Percentiles rank a stretch among this genome's conserved stretches.
These are phyloP conservation scores for Litchi chinensis DNA, from an alignment of 345 rosid genomes.

Conservation along the genomic window DNA sequence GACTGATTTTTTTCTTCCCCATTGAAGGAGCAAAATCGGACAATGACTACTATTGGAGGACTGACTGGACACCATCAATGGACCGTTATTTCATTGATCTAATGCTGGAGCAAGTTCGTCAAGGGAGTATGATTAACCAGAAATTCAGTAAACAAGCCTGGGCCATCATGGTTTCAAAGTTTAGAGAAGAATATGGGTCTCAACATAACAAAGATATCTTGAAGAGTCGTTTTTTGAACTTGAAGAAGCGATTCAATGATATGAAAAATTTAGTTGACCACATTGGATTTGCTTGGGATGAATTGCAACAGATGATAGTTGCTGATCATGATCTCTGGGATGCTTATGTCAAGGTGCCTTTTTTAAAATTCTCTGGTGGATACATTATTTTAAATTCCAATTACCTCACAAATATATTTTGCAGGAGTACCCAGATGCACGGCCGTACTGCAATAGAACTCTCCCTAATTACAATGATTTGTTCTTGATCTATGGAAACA, in stretches of 20 bases:
- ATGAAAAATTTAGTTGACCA: slow-evolving; percentile 31
- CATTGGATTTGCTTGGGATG: slow-evolving; percentile 36
- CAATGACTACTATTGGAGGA: slow-evolving; percentile 27
- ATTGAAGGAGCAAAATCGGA: slow-evolving; percentile 31
- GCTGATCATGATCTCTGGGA: slow-evolving; percentile 43
- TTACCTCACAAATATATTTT: slow-evolving; percentile 22
- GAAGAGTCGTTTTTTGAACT: slow-evolving; percentile 36
- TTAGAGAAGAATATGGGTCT: slow-evolving; percentile 43
- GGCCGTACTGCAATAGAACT: slow-evolving; percentile 31
- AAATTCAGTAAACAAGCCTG: slow-evolving; percentile 45
- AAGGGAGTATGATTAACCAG: slow-evolving; percentile 37
- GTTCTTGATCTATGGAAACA: slow-evolving; percentile 49
- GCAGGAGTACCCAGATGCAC: slow-evolving; percentile 53
- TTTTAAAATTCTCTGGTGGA: slow-evolving; percentile 2
- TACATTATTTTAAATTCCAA: not conserved
- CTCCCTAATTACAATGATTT: slow-evolving; percentile 54
- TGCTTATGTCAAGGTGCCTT: slow-evolving; percentile 44
- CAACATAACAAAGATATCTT: slow-evolving; percentile 42
- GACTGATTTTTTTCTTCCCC: not conserved
- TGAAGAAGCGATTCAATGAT: slow-evolving; percentile 36
- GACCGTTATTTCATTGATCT: slow-evolving; percentile 55
- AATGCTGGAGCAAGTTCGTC: slow-evolving; percentile 48
- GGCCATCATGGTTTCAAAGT: slow-evolving; percentile 46
- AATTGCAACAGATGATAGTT: slow-evolving; percentile 31
- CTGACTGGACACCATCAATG: slow-evolving; percentile 51